Evolutionary conservation across 2,329 filamentous ascomycete species (phyloP).

Genomic region (Penicillium sp.): DNA sequence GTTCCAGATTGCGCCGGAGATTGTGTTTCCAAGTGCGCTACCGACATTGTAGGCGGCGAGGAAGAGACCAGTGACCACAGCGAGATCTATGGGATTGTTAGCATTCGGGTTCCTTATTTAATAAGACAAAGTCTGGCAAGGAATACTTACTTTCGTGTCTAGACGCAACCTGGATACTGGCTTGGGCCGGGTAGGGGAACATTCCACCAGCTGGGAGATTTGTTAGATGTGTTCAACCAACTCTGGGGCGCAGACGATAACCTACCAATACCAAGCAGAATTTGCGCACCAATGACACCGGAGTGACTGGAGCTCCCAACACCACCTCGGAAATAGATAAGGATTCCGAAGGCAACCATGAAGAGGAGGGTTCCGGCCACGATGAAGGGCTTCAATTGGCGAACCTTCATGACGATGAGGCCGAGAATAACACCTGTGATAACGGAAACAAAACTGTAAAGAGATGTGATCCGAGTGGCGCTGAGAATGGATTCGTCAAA

Average conservation of each 20-base stretch:
- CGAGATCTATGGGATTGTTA: constrained; percentile 48
- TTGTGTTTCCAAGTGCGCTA: constrained; percentile 59
- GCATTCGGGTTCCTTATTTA: not conserved
- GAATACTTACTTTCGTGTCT: constrained; percentile 47
- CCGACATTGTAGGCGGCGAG: constrained; percentile 65
- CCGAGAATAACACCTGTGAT: constrained; percentile 59
- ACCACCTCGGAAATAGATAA: constrained; percentile 63
- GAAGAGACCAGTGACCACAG: constrained; percentile 64
- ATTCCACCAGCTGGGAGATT: constrained; percentile 53
- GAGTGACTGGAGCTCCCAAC: constrained; percentile 45
- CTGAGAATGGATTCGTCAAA: constrained; percentile 59
- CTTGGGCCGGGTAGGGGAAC: constrained; percentile 56
- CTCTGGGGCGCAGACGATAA: not conserved
- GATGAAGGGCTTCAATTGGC: constrained; percentile 65
- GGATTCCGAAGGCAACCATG: constrained; percentile 64
- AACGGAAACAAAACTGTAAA: constrained; percentile 61
- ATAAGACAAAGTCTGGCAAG: not conserved
- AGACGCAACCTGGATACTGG: constrained; percentile 52
- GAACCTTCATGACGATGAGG: constrained; percentile 57
- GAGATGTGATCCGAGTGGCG: constrained; percentile 60
- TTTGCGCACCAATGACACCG: constrained; percentile 63
- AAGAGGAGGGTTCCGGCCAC: constrained; percentile 60
- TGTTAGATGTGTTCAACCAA: not conserved
- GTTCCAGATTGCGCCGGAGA: constrained; percentile 64
- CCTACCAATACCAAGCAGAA: constrained; percentile 59